Evolutionary conservation across 1,284 basidiomycete genomes (phyloP).

Genomic region (Apiotrichum laibachii): DNA sequence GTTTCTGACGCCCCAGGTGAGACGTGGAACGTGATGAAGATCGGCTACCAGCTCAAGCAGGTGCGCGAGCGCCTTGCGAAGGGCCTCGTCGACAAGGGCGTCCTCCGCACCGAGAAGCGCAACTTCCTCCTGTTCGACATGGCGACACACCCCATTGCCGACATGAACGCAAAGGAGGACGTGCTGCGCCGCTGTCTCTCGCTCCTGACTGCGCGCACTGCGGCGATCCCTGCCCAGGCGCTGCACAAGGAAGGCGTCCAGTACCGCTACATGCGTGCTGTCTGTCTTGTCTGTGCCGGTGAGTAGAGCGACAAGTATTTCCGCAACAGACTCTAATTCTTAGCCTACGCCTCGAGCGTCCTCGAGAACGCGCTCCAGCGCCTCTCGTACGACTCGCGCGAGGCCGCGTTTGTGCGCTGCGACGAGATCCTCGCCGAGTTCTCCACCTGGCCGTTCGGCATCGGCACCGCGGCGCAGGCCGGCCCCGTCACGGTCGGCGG

Average conservation of each 20-base stretch:
- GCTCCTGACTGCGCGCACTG: slow-evolving; percentile 76
- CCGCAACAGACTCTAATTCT: background rate
- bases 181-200: slow-evolving; percentile 72
- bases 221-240: slow-evolving; percentile 69
- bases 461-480: slow-evolving; percentile 35
- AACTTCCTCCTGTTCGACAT: slow-evolving; percentile 98
- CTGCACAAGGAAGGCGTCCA: slow-evolving; percentile 71
- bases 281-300: slow-evolving; percentile 78
- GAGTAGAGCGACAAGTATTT: slow-evolving; percentile 14
- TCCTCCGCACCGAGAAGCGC: slow-evolving; percentile 93
- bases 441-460: slow-evolving; percentile 80
- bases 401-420: slow-evolving; percentile 82
- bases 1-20: slow-evolving; percentile 61
- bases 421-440: slow-evolving; percentile 91
- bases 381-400: slow-evolving; percentile 82
- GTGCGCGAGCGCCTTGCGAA: slow-evolving; percentile 95
- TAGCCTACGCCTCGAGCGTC: slow-evolving; percentile 84
- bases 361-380: slow-evolving; percentile 86
- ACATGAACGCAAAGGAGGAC: slow-evolving; percentile 80
- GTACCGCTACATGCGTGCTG: slow-evolving; percentile 73
- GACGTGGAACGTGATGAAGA: slow-evolving; percentile 99
- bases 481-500: slow-evolving; percentile 46
- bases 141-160: slow-evolving; percentile 93
- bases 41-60: slow-evolving; percentile 95
- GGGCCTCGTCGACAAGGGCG: slow-evolving; percentile 92